Conservation (phyloP, 1,284 basidiomycete species). For the Anthracocystis walkeri region DNA sequence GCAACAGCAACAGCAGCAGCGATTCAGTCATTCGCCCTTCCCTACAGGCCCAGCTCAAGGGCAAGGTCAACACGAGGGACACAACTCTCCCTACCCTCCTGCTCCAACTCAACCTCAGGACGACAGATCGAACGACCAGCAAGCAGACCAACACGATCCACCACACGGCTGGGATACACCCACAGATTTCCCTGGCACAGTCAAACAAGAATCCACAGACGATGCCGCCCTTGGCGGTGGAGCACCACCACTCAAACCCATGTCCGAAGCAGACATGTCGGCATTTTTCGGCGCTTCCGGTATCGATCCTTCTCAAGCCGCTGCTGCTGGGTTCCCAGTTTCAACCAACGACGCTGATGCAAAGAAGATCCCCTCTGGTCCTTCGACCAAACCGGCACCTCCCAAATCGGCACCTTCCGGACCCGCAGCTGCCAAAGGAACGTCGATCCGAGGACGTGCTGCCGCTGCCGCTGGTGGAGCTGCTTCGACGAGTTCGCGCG, state of each 20-base stretch:
- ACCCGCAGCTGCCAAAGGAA: conserved; percentile 22
- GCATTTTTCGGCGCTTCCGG: conserved; percentile 46
- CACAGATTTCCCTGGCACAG: background rate
- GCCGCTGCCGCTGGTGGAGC: conserved; percentile 19
- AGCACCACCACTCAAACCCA: conserved; percentile 22
- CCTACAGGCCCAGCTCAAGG: conserved; percentile 12
- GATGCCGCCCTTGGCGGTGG: background rate
- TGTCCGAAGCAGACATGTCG: conserved; percentile 45
- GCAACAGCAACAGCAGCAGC: conserved; percentile 22
- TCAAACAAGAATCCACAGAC: conserved; percentile 17
- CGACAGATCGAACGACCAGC: conserved; percentile 7
- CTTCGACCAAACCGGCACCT: conserved; percentile 1
- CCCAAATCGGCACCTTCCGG: conserved; percentile 24
- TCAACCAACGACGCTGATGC: conserved; percentile 1
- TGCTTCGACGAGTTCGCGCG: conserved; percentile 7
- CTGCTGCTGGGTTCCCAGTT: conserved; percentile 26
- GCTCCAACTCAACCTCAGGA: conserved; percentile 8
- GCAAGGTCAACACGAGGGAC: conserved; percentile 14
- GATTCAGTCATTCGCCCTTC: conserved; percentile 33
- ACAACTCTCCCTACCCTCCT: conserved; percentile 22
- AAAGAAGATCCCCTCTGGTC: background rate
- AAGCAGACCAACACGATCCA: background rate
- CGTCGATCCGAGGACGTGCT: conserved; percentile 43
- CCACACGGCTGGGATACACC: conserved; percentile 25
- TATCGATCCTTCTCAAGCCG: conserved; percentile 35